Evolutionary conservation across 2,329 filamentous ascomycete species (phyloP), one percentile per base, ranked within the genome.

Genomic region (Venturia asperata): DNA sequence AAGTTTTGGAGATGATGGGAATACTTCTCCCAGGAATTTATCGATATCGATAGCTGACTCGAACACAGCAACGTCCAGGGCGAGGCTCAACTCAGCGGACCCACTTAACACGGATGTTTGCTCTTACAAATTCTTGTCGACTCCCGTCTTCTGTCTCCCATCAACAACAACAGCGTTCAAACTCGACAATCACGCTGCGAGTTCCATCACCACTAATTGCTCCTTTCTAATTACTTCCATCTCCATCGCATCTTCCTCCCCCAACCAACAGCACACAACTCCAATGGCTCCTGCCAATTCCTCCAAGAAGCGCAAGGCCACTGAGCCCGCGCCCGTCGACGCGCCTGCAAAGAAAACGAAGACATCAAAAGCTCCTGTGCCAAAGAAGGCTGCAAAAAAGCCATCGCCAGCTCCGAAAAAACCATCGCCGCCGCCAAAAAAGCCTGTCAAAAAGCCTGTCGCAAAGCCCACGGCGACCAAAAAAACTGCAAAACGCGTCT

Each of bases 401-500:
- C 11, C 63, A n/a, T 30, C 43, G n/a, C 21, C 47, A 9, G 34
- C 63, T 1, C 70, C 62, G 65, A 72, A 66, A 69, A 69, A 66
- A 65, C 72, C 66, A 52, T 68, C 63, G 67, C 69, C 62, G 66
- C 67, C 49, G 2, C 55, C 64, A 45, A 64, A 56, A 15, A 56
- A 41, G 39, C 21, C 39, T 6, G 49, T 55, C 10, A 52, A 52
- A 24, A 30, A 55, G 49, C 49, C 72, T 21, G 55, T 62, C 67
- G 64, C 68, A 10, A 74, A 74, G 69, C 72, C 71, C 67, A 74
- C 74, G 68, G 72, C 73, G 67, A 71, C 69, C 27, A 72, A 70
- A 17, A 69, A 47, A 11, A 63, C 61, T 43, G 37, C 71, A 65
- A 71, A 71, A 34, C 69, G 69, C 7, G 72, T 82, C 67, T 85